A percentile compares a stretch with the other conserved stretches of the same genome.
phyloP scores from a whole-genome alignment of 2,329 filamentous ascomycete species.

The Zymoseptoria ardabiliae region DNA sequence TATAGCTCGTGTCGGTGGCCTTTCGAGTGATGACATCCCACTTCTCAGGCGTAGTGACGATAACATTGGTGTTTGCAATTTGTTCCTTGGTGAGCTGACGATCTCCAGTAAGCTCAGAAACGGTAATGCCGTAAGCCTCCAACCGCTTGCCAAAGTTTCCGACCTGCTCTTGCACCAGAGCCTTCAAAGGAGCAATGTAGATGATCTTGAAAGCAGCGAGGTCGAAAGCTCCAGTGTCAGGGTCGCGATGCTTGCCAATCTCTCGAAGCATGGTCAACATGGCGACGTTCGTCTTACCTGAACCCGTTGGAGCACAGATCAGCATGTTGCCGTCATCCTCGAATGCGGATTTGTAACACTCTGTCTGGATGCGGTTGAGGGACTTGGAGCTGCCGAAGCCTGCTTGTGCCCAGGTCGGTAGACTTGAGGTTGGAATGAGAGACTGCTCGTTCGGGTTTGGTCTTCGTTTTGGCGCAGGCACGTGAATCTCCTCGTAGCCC shows the following conservation, averaged over 20 bases:
- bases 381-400: constrained; percentile 83
- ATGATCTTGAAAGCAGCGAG: constrained; percentile 97
- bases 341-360: constrained; percentile 85
- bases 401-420: constrained; percentile 84
- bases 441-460: constrained; percentile 67
- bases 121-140: constrained; percentile 82
- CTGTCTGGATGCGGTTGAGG: constrained; percentile 91
- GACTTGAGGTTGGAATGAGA: constrained; percentile 73
- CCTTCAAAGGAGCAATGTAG: constrained; percentile 93
- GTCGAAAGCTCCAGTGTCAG: constrained; percentile 85
- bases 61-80: constrained; percentile 94
- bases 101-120: constrained; percentile 94
- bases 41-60: constrained; percentile 97
- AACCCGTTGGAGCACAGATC: constrained; percentile 92
- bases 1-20: constrained; percentile 93
- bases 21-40: constrained; percentile 99
- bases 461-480: constrained; percentile 84
- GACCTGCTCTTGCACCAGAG: constrained; percentile 93
- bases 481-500: constrained; percentile 97
- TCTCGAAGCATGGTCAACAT: constrained; percentile 96
- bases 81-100: constrained; percentile 97
- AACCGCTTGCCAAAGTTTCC: constrained; percentile 92
- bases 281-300: constrained; percentile 96
- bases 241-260: constrained; percentile 88
- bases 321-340: constrained; percentile 95